Evolutionary conservation across 148 eudicot genomes (phyloP).

Genomic region (Rhododendron williamsianum): DNA sequence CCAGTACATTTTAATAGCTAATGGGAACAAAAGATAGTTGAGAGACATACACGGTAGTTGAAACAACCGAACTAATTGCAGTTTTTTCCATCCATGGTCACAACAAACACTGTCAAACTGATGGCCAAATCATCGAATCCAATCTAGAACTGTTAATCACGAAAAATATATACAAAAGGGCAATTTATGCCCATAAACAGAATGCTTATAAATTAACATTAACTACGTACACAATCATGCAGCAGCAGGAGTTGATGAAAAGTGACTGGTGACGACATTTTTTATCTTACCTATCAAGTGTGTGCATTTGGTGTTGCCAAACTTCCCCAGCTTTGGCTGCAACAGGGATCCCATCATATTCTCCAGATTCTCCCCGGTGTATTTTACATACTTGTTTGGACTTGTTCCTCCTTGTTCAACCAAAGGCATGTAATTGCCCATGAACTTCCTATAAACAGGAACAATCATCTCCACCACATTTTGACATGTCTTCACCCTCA

Average conservation of each 20-base stretch:
- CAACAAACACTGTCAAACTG: neutral
- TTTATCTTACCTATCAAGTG: conserved; percentile 48
- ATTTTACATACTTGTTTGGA: conserved; percentile 37
- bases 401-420: conserved; percentile 33
- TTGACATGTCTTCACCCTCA: conserved; percentile 52
- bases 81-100: neutral
- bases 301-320: conserved; percentile 38
- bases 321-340: conserved; percentile 41
- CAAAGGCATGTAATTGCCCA: conserved; percentile 34
- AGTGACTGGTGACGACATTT: conserved; percentile 40
- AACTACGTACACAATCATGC: conserved; percentile 23
- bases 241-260: conserved; percentile 44
- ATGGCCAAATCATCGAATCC: neutral
- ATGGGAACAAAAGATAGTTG: neutral
- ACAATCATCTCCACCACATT: conserved; percentile 47
- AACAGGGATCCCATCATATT: conserved; percentile 47
- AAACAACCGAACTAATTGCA: neutral
- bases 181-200: neutral
- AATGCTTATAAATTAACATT: neutral
- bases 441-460: conserved; percentile 47
- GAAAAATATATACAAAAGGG: neutral
- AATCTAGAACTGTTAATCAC: neutral
- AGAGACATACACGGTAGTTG: neutral
- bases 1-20: neutral
- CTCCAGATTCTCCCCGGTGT: conserved; percentile 49